Evolutionary conservation across 1,139 yeast genomes (phyloP), one percentile per base, ranked within the genome.

Genomic region (Suhomyces maxii): DNA sequence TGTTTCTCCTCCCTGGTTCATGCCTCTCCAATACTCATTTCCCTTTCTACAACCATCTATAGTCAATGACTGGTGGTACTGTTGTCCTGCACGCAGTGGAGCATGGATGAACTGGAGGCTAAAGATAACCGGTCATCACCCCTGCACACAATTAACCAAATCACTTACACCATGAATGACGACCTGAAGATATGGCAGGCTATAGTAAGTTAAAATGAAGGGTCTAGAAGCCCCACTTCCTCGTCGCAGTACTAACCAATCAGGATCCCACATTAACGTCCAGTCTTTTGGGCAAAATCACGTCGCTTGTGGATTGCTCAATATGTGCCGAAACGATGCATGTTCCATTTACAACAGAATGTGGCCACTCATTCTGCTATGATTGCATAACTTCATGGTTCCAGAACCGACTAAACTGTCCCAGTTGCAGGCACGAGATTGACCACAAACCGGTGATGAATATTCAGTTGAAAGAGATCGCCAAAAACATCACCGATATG

Each of bases 361-460:
- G 80, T 56, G 80, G 79, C 14, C 79, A 74, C 52, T 65, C 76
- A 3, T 72, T 72, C 51, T 74, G 79, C 57, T 74, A 73, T 53
- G 71, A 68, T 47, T 82, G 87, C 53, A 62, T 81, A 26, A 59
- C 63, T 25, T 65, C 70, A 14, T 82, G 86, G 86, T 71, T 82
- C 49, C 66, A 66, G 26, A 73, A 68, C 46, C 72, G 71, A 47
- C 62, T 67, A 45, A 70, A 79, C 39, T 82, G 87, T 56, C 87
- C 87, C 8, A 65, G 77, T 1, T 82, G 87, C 57, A 69, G 86
- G 8, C 67, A 67, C 30, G 69, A 63, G 5, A 61, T 81, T 34
- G 66, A 57, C 14, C 59, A 63, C 8, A 65, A 69, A 14, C 87
- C 87, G 0, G 65, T 67, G 13, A 56, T 76, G 36, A 79, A 80